Conservation (phyloP, 106 monocot genomes). For the Acanthochlamys bracteata region DNA sequence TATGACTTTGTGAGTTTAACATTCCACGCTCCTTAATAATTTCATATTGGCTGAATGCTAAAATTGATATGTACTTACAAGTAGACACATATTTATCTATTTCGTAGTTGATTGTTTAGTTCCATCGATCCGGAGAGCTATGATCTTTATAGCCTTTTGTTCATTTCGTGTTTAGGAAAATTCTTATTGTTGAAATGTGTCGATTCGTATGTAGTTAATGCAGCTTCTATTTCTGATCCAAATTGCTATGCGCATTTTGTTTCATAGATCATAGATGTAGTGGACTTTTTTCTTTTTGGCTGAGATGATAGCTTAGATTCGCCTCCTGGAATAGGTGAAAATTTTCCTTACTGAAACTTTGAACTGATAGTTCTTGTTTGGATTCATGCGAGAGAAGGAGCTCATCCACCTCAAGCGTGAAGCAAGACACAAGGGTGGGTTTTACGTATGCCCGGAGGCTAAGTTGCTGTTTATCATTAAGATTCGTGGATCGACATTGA, state of each 20-base stretch:
- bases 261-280: neutral
- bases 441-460: slow-evolving; percentile 56
- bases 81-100: too few species aligned
- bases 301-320: neutral
- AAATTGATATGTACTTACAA: too few species aligned
- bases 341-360: neutral
- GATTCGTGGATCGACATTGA: slow-evolving; percentile 37
- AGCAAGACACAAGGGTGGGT: slow-evolving; percentile 59
- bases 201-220: too few species aligned
- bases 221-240: too few species aligned
- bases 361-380: neutral
- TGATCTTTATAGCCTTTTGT: too few species aligned
- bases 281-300: neutral
- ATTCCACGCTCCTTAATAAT: too few species aligned
- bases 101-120: too few species aligned
- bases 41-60: too few species aligned
- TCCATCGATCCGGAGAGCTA: too few species aligned
- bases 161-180: too few species aligned
- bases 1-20: too few species aligned
- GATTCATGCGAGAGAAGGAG: slow-evolving; percentile 34
- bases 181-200: too few species aligned
- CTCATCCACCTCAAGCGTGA: slow-evolving; percentile 55
- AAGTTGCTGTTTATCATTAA: slow-evolving; percentile 65
- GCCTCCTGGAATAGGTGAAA: neutral
- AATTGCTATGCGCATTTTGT: neutral